These are phyloP conservation scores for Rhizopus arrhizus DNA, from an alignment of 371 early-diverging fungal species.

Conservation along the genomic window DNA sequence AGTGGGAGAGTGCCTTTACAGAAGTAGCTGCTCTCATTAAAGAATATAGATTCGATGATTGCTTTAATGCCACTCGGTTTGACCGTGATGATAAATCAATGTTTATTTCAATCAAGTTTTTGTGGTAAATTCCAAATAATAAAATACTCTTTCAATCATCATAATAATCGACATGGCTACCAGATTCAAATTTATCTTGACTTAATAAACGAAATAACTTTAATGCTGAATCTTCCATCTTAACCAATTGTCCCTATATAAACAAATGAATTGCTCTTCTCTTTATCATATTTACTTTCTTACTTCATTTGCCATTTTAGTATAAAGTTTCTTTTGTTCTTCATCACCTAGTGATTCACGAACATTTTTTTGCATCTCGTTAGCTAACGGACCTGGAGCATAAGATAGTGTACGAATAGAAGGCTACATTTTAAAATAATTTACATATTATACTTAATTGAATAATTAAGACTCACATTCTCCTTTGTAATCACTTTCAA, in stretches of 20 bases:
- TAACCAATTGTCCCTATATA: constrained; percentile 68
- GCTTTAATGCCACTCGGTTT: constrained; percentile 12
- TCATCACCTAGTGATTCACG: constrained; percentile 75
- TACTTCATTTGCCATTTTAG: constrained; percentile 64
- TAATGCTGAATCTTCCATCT: constrained; percentile 69
- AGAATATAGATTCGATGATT: constrained; percentile 22
- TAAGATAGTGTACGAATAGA: constrained; percentile 72
- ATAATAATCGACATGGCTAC: constrained; percentile 83
- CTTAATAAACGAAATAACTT: constrained; percentile 62
- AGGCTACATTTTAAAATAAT: constrained; percentile 15
- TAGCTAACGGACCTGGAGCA: constrained; percentile 92
- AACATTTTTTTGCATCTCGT: constrained; percentile 82
- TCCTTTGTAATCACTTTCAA: constrained; percentile 71
- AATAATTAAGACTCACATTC: constrained; percentile 33
- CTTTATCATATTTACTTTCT: neutral
- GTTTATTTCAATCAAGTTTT: constrained; percentile 21
- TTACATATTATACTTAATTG: neutral
- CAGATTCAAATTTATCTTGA: constrained; percentile 64
- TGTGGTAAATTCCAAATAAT: constrained; percentile 15
- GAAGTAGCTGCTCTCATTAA: constrained; percentile 22
- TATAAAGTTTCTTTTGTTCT: constrained; percentile 64
- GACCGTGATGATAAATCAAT: neutral
- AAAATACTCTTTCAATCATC: constrained; percentile 43
- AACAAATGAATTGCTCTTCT: constrained; percentile 6
- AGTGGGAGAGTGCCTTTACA: constrained; percentile 43